Base-by-base conservation (phyloP, 2,329 filamentous ascomycete species). In the Coniochaeta hoffmannii region DNA sequence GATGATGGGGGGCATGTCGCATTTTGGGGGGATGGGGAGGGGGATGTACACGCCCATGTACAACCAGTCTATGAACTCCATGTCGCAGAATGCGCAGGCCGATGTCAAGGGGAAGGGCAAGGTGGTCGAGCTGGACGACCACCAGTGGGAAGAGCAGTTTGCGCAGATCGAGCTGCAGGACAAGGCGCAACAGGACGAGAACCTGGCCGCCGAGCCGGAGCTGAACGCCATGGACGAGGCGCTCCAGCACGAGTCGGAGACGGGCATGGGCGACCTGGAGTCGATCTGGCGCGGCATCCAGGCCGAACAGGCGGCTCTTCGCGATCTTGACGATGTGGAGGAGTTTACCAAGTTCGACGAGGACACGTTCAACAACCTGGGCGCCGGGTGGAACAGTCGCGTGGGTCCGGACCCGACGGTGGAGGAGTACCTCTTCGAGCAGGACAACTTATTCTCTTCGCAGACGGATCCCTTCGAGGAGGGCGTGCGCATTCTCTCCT, bases 101-200 rank as follows among this genome's bases (percentile, higher is more conserved):
- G 78, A 82, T 60, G 76, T 73, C 52, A 88, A 91, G 70, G 89
- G 88, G 57, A 97, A 97, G 69, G 92, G 89, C 36, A 96, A 95
- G 71, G 83, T 97, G 74, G 87, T 97, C 12, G 94, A 97, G 74
- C 81, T 97, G 24, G 90, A 97, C 68, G 93, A 99, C 64, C 78
- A 87, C 66, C 88, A 96, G 67, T 97, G 94, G 94, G 93, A 97
- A 72, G 90, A 91, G 64, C 91, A 97, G 70, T 99, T 99, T 70
- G 89, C 90, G 56, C 85, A 94, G 71, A 86, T 97, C 68, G 90
- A 93, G 68, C 74, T 87, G 59, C 77, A 85, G 58, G 81, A 86
- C 66, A 73, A 80, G 63, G 71, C 78, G 59, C 69, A 74, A 54
- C 76, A 78, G 63, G 88, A 89, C 54, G 87, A 89, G 61, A 72